Evolutionary conservation across 805 yeast genomes (phyloP), one percentile per base, ranked within the genome.

Genomic region (Starmerella powellii): DNA sequence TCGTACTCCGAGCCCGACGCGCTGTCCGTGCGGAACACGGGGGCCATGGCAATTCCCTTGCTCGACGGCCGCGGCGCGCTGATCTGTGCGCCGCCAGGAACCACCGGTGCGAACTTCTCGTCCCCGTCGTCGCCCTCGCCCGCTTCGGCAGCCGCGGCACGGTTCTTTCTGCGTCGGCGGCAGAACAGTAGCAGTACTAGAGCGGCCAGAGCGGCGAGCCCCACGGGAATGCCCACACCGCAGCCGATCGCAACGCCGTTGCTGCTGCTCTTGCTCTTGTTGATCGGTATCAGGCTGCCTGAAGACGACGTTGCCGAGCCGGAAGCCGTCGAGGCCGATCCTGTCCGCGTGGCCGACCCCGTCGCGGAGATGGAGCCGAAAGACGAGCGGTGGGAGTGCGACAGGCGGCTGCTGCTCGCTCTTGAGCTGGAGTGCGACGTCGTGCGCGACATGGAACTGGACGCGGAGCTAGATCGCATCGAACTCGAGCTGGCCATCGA

Each of bases 171-270:
- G 46, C 70, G 65, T 15, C 70, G 67, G 56, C 70, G 65, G 65
- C 71, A 70, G 53, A 76, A 76, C 54, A 83, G 73, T 51, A 71
- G 66, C 47, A 79, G 63, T 1, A 72, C 38, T 0, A 45, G 21
- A 2, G 65, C 66, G 0, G 74, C 69, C 2, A 75, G 50, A 8
- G 76, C 52, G 0, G 81, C 52, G 2, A 70, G 70, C 3, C 74
- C 62, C 0, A 71, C 56, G 1, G 95, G 94, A 36, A 91, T 70
- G 2, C 80, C 83, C n/a, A 82, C 87, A 42, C 95, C 96, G 46
- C 87, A 71, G 1, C 87, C 94, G 56, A 88, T 81, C 0, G 94
- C 95, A n/a, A 83, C 65, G 2, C 73, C 71, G 50, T 72, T 78
- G 40, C 65, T 67, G 29, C 57, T 40, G 41, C 46, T 38, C 38